A percentile compares a stretch with the other conserved stretches of the same genome.
phyloP scores from a whole-genome alignment of 805 yeast species.

The Barnettozyma populi region DNA sequence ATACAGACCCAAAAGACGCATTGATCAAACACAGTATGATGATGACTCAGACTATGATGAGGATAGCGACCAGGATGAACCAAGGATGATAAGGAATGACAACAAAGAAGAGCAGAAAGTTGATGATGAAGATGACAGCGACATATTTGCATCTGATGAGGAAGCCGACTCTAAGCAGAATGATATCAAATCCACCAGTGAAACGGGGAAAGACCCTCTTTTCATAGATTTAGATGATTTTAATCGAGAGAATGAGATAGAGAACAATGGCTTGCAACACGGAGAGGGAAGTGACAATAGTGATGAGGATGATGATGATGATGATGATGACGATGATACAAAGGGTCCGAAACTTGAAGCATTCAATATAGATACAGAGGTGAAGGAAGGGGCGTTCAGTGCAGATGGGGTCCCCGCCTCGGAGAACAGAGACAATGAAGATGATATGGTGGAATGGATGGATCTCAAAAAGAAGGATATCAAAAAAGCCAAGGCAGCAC shows the following conservation, averaged over 20 bases:
- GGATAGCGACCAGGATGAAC: slow-evolving; percentile 22
- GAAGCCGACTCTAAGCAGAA: neutral
- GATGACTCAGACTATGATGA: slow-evolving; percentile 28
- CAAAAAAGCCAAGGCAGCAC: slow-evolving; percentile 30
- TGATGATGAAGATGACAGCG: slow-evolving; percentile 11
- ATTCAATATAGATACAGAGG: slow-evolving; percentile 54
- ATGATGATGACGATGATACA: slow-evolving; percentile 10
- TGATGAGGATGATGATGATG: slow-evolving; percentile 20
- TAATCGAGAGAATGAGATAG: slow-evolving; percentile 26
- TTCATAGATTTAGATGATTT: slow-evolving; percentile 34
- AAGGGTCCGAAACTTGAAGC: slow-evolving; percentile 48
- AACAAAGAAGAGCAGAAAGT: slow-evolving; percentile 13
- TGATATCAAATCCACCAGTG: slow-evolving; percentile 8
- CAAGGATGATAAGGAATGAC: slow-evolving; percentile 9
- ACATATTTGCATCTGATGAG: neutral
- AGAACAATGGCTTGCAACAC: neutral
- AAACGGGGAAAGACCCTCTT: slow-evolving; percentile 14
- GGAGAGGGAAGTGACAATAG: slow-evolving; percentile 11
- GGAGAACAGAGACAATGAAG: slow-evolving; percentile 28
- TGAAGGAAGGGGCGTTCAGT: slow-evolving; percentile 55
- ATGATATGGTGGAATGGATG: slow-evolving; percentile 33
- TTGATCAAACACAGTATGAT: slow-evolving; percentile 18
- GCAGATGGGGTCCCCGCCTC: slow-evolving; percentile 53
- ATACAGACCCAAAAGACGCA: slow-evolving; percentile 8
- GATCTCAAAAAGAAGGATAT: slow-evolving; percentile 32